These are phyloP conservation scores for Fusarium aywerte DNA, from an alignment of 2,329 filamentous ascomycete genomes.

Conservation along the genomic window DNA sequence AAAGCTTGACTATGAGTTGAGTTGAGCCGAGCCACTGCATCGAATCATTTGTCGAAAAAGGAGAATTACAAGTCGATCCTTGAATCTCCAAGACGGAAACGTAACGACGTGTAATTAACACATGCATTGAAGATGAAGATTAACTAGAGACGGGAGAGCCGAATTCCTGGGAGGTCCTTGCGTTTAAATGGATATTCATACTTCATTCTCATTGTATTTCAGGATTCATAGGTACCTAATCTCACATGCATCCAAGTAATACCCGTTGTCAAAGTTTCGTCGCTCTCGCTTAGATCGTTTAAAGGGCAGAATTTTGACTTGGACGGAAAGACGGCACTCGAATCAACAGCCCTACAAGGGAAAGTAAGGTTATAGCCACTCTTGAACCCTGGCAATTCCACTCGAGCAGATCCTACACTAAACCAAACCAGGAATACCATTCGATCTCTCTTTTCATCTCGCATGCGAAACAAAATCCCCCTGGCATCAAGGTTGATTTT, in stretches of 20 bases:
- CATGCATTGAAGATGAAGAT: neutral
- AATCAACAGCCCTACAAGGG: slow-evolving; percentile 34
- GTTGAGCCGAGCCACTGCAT: neutral
- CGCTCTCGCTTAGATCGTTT: slow-evolving; percentile 5
- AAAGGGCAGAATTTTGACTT: neutral
- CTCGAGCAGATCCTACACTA: slow-evolving; percentile 20
- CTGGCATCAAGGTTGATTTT: neutral
- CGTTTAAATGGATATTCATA: neutral
- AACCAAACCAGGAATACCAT: slow-evolving; percentile 20
- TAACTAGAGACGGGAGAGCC: neutral
- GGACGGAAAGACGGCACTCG: slow-evolving; percentile 20
- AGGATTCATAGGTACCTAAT: too few species aligned
- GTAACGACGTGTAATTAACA: neutral
- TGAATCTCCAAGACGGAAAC: neutral
- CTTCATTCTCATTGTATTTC: too few species aligned
- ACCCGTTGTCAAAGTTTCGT: neutral
- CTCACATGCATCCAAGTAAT: neutral
- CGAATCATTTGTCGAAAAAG: neutral
- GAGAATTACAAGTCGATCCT: neutral
- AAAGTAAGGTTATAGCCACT: slow-evolving; percentile 20
- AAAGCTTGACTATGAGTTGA: neutral
- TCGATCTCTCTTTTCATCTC: slow-evolving; percentile 23
- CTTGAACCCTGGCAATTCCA: neutral
- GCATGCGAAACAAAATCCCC: too few species aligned
- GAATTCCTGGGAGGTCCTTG: neutral